These are phyloP conservation scores for Volvariella surrecta DNA, from an alignment of 1,284 basidiomycete species.

Conservation along the genomic window DNA sequence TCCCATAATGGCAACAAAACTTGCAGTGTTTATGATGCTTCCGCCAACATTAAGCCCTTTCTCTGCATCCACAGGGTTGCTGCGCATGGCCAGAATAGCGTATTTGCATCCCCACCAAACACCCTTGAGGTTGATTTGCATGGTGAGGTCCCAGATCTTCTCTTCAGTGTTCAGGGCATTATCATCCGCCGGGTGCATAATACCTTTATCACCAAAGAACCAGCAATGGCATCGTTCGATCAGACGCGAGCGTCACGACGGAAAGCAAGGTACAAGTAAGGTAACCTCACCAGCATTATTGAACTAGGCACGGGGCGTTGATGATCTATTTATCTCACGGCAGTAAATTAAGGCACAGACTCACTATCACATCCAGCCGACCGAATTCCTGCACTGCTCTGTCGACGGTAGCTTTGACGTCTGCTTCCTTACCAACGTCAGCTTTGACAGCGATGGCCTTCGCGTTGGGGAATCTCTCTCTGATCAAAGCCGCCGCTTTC, in stretches of 20 bases:
- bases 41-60: slow-evolving; percentile 82
- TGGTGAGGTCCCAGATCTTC: slow-evolving; percentile 90
- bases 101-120: slow-evolving; percentile 99
- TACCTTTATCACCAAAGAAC: slow-evolving; percentile 36
- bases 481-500: slow-evolving; percentile 59
- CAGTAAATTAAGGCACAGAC: slow-evolving; percentile 13
- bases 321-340: background rate
- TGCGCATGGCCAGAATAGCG: slow-evolving; percentile 91
- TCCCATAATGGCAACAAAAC: slow-evolving; percentile 89
- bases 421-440: slow-evolving; percentile 84
- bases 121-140: slow-evolving; percentile 94
- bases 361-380: slow-evolving; percentile 85
- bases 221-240: background rate
- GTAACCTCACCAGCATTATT: slow-evolving; percentile 70
- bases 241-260: background rate
- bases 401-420: slow-evolving; percentile 79
- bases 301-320: slow-evolving; percentile 40
- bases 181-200: slow-evolving; percentile 94
- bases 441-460: slow-evolving; percentile 69
- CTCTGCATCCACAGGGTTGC: slow-evolving; percentile 75
- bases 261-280: background rate
- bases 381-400: slow-evolving; percentile 79
- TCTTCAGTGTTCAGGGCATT: slow-evolving; percentile 95
- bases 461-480: slow-evolving; percentile 59
- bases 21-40: slow-evolving; percentile 95